A percentile compares a stretch with the other conserved stretches of the same genome.
Conservation (phyloP, 1,284 basidiomycete species). For the Cutaneotrichosporon spelunceum region DNA sequence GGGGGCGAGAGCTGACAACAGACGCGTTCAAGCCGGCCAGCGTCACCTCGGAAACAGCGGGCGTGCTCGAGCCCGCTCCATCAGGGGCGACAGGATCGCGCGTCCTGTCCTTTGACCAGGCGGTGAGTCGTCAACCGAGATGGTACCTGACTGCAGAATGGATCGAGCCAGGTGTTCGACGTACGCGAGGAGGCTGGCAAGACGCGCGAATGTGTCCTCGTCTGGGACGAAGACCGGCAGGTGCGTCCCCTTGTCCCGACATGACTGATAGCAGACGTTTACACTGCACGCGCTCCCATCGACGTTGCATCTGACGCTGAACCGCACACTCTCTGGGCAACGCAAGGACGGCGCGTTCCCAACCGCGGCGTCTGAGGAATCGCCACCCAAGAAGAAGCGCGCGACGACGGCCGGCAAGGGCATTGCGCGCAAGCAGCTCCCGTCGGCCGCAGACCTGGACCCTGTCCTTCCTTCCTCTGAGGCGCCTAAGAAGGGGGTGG, state of each 20-base stretch:
- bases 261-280: constrained; percentile 27
- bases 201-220: constrained; percentile 42
- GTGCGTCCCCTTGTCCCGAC: constrained; percentile 20
- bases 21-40: constrained; percentile 48
- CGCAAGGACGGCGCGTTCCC: constrained; percentile 12
- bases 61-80: constrained; percentile 25
- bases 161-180: constrained; percentile 41
- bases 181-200: constrained; percentile 38
- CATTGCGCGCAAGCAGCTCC: constrained; percentile 14
- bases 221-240: constrained; percentile 35
- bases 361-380: background rate
- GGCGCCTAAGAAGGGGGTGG: constrained; percentile 2
- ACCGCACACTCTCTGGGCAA: constrained; percentile 27
- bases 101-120: constrained; percentile 11
- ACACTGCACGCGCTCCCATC: constrained; percentile 33
- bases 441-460: background rate
- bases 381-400: constrained; percentile 2
- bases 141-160: constrained; percentile 19
- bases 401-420: constrained; percentile 1
- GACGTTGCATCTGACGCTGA: constrained; percentile 37
- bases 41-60: constrained; percentile 30
- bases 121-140: background rate
- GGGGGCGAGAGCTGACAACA: constrained; percentile 14
- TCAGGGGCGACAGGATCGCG: background rate
- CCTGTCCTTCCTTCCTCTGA: background rate